Evolutionary conservation across 108 stramenopile species (phyloP).

Genomic region (Cyclostephanos tholiformis): DNA sequence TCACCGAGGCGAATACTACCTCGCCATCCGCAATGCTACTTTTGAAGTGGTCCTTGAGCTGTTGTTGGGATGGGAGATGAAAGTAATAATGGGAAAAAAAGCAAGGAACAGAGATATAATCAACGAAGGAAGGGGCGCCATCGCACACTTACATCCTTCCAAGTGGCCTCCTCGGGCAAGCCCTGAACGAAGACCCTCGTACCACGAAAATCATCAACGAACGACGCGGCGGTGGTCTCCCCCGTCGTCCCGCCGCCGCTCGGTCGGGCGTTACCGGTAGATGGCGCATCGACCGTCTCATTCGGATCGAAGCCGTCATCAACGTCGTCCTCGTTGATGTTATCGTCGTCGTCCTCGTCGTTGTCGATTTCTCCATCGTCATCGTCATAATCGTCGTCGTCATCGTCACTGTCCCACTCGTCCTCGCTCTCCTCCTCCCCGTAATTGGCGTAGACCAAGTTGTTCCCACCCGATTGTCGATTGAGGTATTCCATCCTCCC

Average conservation of each 20-base stretch:
- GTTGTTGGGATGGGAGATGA: background rate
- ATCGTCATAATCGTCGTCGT: conserved; percentile 22
- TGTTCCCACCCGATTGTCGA: conserved; percentile 4
- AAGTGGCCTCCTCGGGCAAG: conserved; percentile 62
- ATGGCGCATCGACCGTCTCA: conserved; percentile 4
- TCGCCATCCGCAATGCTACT: conserved; percentile 50
- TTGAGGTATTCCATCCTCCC: background rate
- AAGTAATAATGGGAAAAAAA: background rate
- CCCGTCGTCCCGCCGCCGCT: background rate
- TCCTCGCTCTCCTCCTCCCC: too few relatives aligned
- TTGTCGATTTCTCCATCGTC: too few relatives aligned
- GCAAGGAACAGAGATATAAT: background rate
- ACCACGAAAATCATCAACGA: conserved; percentile 61
- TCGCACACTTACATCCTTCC: conserved; percentile 70
- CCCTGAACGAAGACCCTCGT: conserved; percentile 85
- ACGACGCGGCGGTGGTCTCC: background rate
- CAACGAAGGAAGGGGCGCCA: background rate
- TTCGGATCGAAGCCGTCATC: conserved; percentile 22
- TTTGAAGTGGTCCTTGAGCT: conserved; percentile 79
- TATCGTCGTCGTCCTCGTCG: too few relatives aligned
- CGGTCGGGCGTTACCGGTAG: background rate
- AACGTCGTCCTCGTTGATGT: conserved; percentile 12
- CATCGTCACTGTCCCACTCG: conserved; percentile 23
- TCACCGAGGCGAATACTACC: conserved; percentile 84
- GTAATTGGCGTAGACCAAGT: conserved; percentile 25